These are phyloP conservation scores for Infundibulicybe gibba DNA, from an alignment of 768 basidiomycete species.

Conservation along the genomic window DNA sequence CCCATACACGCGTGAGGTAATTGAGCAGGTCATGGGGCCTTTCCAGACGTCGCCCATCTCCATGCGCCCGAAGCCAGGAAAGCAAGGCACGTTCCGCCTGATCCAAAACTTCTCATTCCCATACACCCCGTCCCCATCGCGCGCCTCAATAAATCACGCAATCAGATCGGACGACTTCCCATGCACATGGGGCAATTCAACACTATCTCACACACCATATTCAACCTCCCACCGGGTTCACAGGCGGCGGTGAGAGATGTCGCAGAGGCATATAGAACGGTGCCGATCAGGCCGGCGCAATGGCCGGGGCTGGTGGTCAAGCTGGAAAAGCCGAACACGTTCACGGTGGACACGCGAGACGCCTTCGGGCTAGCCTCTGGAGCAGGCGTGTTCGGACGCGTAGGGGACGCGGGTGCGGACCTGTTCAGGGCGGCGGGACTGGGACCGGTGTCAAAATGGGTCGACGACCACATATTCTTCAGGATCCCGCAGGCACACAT, in stretches of 20 bases:
- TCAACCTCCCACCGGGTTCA: neutral
- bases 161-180: neutral
- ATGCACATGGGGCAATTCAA: neutral
- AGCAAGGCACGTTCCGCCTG: neutral
- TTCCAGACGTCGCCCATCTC: neutral
- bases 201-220: neutral
- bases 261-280: neutral
- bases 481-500: slow-evolving; percentile 13
- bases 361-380: slow-evolving; percentile 12
- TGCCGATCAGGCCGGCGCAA: neutral
- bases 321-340: neutral
- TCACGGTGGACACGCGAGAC: slow-evolving; percentile 12
- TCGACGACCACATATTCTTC: slow-evolving; percentile 21
- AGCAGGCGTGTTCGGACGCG: slow-evolving; percentile 11
- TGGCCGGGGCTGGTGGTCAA: neutral
- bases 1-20: neutral
- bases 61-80: neutral
- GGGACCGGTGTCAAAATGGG: slow-evolving; percentile 18
- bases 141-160: neutral
- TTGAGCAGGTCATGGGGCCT: neutral
- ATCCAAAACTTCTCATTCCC: neutral
- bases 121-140: neutral
- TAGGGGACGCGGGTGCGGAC: slow-evolving; percentile 12
- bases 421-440: slow-evolving; percentile 13
- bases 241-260: neutral